phyloP scores from a whole-genome alignment of 192 early-diverging fungal species.

The Rhizophagus clarus region DNA sequence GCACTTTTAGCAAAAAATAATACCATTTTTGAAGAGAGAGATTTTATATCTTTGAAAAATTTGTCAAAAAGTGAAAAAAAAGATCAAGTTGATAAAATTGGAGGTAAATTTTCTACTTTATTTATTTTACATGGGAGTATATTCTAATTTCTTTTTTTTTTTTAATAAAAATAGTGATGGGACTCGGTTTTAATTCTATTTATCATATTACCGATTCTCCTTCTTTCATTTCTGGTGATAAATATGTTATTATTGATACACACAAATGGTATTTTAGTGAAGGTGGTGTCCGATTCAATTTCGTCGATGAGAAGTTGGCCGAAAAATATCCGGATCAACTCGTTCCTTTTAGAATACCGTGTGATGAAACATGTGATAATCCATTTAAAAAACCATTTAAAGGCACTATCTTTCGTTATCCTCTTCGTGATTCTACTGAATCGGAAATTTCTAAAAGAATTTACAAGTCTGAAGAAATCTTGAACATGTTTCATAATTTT shows the following conservation, averaged over 20 bases:
- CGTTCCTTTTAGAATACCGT: constrained; percentile 26
- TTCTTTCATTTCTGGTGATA: constrained; percentile 37
- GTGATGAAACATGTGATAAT: too few relatives aligned
- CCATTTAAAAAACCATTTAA: constrained; percentile 32
- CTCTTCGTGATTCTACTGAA: constrained; percentile 36
- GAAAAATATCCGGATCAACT: constrained; percentile 34
- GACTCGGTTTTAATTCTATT: constrained; percentile 22
- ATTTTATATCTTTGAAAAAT: constrained; percentile 29
- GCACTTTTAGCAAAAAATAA: constrained; percentile 33
- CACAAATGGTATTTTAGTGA: constrained; percentile 32
- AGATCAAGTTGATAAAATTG: constrained; percentile 9
- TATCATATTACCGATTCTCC: constrained; percentile 45
- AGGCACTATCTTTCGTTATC: constrained; percentile 46
- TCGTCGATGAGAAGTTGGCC: constrained; percentile 1
- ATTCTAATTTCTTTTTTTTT: too few relatives aligned
- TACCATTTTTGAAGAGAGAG: constrained; percentile 26
- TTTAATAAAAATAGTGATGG: background rate
- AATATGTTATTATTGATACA: too few relatives aligned
- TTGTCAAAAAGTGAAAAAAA: constrained; percentile 33
- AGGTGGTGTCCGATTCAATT: constrained; percentile 31
- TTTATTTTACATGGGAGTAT: background rate
- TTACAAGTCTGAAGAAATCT: constrained; percentile 33
- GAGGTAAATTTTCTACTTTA: background rate
- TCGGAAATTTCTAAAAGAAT: constrained; percentile 34
- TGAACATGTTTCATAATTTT: too few relatives aligned